These are phyloP conservation scores for Pyrrhoderma lamaoense DNA, from an alignment of 1,284 basidiomycete genomes.

Conservation along the genomic window DNA sequence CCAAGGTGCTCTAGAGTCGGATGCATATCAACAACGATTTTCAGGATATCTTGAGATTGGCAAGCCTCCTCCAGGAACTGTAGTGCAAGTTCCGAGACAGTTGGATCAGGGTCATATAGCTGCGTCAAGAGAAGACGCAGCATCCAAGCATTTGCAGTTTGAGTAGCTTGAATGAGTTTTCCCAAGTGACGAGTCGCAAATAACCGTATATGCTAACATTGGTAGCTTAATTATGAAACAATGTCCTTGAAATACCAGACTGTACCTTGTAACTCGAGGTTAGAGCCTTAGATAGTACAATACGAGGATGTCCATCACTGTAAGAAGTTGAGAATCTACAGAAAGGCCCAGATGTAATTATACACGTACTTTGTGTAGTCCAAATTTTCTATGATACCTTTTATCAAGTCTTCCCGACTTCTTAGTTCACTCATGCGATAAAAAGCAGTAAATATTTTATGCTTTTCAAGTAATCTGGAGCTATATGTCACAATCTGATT, in stretches of 20 bases:
- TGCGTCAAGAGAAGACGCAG: conserved; percentile 88
- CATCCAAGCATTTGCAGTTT: conserved; percentile 73
- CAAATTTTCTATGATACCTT: conserved; percentile 85
- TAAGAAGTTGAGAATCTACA: conserved; percentile 9
- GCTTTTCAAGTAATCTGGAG: conserved; percentile 77
- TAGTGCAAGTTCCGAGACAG: conserved; percentile 87
- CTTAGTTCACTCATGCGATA: conserved; percentile 90
- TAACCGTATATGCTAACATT: conserved; percentile 68
- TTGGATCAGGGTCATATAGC: conserved; percentile 85
- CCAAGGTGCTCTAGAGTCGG: conserved; percentile 94
- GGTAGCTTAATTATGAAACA: conserved; percentile 11
- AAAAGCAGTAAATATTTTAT: conserved; percentile 90
- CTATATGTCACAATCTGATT: no score
- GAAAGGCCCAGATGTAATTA: background rate
- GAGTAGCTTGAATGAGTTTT: conserved; percentile 60
- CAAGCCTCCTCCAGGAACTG: conserved; percentile 88
- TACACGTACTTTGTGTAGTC: conserved; percentile 77
- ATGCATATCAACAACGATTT: conserved; percentile 90
- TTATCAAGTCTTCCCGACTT: conserved; percentile 87
- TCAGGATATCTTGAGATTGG: conserved; percentile 73
- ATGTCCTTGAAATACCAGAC: background rate
- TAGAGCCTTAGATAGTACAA: conserved; percentile 87
- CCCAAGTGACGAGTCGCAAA: conserved; percentile 88
- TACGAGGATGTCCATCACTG: conserved; percentile 88
- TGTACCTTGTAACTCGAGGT: conserved; percentile 83